Evolutionary conservation across 23 red algal species (phyloP).

Genomic region (Cyanidiococcus yangmingshanensis): DNA sequence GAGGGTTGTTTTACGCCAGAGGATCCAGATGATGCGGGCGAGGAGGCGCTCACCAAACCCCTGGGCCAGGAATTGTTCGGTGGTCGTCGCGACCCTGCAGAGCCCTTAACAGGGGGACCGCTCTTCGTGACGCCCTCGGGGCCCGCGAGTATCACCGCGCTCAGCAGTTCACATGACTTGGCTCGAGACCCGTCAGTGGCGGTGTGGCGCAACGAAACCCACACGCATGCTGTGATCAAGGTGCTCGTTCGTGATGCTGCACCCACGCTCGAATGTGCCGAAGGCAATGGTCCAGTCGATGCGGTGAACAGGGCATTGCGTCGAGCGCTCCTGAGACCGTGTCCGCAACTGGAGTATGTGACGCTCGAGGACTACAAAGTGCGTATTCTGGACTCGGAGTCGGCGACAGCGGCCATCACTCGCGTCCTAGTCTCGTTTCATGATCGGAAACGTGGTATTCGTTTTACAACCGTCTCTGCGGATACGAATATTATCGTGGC

Average conservation of each 20-base stretch:
- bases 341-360: constrained; percentile 41
- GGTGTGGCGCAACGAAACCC: constrained; percentile 15
- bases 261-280: constrained; percentile 71
- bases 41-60: not conserved
- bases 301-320: constrained; percentile 78
- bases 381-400: constrained; percentile 84
- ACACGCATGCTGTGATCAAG: constrained; percentile 28
- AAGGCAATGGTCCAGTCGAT: constrained; percentile 92
- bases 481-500: constrained; percentile 98
- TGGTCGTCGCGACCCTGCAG: not conserved
- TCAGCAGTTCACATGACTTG: not conserved
- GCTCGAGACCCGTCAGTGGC: constrained; percentile 6
- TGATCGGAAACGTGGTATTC: constrained; percentile 35
- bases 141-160: not conserved
- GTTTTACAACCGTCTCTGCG: constrained; percentile 79
- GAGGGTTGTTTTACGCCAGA: constrained; percentile 22
- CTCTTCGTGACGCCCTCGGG: constrained; percentile 21
- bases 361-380: constrained; percentile 87
- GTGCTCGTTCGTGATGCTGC: not conserved
- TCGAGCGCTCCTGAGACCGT: constrained; percentile 38
- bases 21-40: not conserved
- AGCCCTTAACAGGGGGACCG: not conserved
- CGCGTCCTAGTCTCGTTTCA: constrained; percentile 72
- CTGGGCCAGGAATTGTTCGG: not conserved
- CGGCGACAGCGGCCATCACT: constrained; percentile 71